Base-by-base conservation (phyloP, 2,329 filamentous ascomycete species). In the Myriosclerotinia duriaeana region DNA sequence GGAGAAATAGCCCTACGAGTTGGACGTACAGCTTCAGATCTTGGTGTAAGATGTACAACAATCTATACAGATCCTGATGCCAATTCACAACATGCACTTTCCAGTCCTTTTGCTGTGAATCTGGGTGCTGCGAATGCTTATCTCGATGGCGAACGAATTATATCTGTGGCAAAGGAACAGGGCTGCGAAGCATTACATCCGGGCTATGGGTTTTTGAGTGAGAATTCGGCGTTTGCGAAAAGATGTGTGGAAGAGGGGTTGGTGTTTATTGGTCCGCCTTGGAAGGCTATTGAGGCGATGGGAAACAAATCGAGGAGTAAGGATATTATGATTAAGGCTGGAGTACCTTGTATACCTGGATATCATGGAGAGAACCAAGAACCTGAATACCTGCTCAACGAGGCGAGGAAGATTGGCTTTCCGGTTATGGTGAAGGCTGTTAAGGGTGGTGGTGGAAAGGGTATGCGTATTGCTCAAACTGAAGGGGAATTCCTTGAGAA, bases 1-100 rank as follows among this genome's bases (percentile, higher is more conserved):
- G 95, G 95, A 73, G 95, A 99, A 79, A 99, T 99, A 73, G 95
- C 95, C 60, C 84, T 99, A 77, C 91, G 95, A 72, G 95, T 99
- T 72, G 90, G 93, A 71, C 87, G 89, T 71, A 99, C 95, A 30
- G 95, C 95, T 44, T 84, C 91, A 61, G 87, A 90, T 70, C 90
- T 97, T 76, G 94, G 95, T 67, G 96, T 99, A 75, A 88, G 89
- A 69, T 96, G 94, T 22, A 97, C 94, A 0, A 97, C 94, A 0
- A 85, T 99, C 67, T 99, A 97, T 79, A 99, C 95, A 9, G 91
- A 96, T 71, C 91, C 94, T 50, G 95, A 99, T 78, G 89, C 91
- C 67, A 83, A 82, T 69, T 89, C 93, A 40, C 95, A 97, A 79
- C 95, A 99, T 81, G 93, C 94, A 42, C 82, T 93, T 67, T 90